Base-by-base conservation (phyloP, 345 rosid genomes). In the Eucalyptus urophylla region DNA sequence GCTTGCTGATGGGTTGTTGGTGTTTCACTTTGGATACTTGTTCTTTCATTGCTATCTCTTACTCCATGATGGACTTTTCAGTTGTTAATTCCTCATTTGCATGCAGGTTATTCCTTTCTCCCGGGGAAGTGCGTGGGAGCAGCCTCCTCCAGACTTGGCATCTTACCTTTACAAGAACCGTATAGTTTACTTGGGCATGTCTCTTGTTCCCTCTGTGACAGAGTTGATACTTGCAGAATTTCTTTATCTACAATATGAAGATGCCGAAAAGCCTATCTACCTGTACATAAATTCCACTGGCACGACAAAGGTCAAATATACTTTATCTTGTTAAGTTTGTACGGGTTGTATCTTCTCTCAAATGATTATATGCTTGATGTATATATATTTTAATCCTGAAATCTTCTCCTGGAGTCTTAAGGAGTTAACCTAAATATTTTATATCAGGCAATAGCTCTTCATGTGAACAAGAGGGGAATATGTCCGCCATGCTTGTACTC, bases 111-210 rank as follows among this genome's bases (percentile, higher is more conserved):
- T 96, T 93, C 98, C 99, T 24, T 96, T 91, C 91, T 89, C 94
- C 24, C 91, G 92, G 86, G 98, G 97, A 91, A 93, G 94, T 94
- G 96, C 97, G 22, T 94, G 93, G 92, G 98, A 95, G 92, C 98
- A 96, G 91, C 99, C 99, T 89, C 99, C 99, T 67, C 99, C 99
- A 27, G 98, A 97, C 92, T 91, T 97, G 86, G 97, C 99, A 43
- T 97, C 99, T 9, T 96, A 96, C 92, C 90, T 98, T 90, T 95
- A 91, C 92, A 95, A 95, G 91, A 94, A 95, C 76, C 92, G 98
- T 54, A 98, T 98, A 90, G 97, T 98, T 49, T 98, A 98, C 93
- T 91, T 98, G 95, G 99, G 99, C 88, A 96, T 97, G 99, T 94
- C 97, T 88, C 98, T 97, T 90, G 96, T 97, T 91, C 99, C 99